Conservation (phyloP, 495 filamentous ascomycete species). For the Hypoxylon fragiforme region DNA sequence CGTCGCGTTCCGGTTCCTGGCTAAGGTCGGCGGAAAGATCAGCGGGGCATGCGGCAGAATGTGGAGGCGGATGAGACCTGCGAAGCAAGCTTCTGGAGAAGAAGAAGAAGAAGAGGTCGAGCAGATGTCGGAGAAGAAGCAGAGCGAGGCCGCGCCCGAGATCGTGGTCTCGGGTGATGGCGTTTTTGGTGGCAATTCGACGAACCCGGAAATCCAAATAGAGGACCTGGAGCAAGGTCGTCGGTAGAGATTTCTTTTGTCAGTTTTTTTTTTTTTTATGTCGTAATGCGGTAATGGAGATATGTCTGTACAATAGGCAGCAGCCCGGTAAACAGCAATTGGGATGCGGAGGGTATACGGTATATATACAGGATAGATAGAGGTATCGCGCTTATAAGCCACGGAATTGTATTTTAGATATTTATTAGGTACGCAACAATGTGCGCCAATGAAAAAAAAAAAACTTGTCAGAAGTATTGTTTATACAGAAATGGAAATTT, state of each 20-base stretch:
- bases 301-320: slow-evolving; percentile 13
- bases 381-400: too few relatives aligned
- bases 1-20: slow-evolving; percentile 23
- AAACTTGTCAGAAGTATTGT: too few relatives aligned
- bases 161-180: slow-evolving; percentile 22
- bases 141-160: slow-evolving; percentile 18
- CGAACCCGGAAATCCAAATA: slow-evolving; percentile 27
- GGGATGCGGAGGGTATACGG: too few relatives aligned
- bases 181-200: background rate
- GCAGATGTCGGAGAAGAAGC: background rate
- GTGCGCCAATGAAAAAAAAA: too few relatives aligned
- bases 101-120: slow-evolving; percentile 2
- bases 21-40: slow-evolving; percentile 9
- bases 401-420: too few relatives aligned
- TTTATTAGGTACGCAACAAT: too few relatives aligned
- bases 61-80: slow-evolving; percentile 13
- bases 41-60: slow-evolving; percentile 25
- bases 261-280: background rate
- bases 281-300: background rate
- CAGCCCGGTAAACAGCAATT: too few relatives aligned
- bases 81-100: background rate
- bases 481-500: too few relatives aligned
- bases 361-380: too few relatives aligned
- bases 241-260: slow-evolving; percentile 1
- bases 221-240: slow-evolving; percentile 23